A percentile compares a stretch with the other conserved stretches of the same genome.
Conservation (phyloP, 1,284 basidiomycete genomes). For the Sporisorium sorghi region DNA sequence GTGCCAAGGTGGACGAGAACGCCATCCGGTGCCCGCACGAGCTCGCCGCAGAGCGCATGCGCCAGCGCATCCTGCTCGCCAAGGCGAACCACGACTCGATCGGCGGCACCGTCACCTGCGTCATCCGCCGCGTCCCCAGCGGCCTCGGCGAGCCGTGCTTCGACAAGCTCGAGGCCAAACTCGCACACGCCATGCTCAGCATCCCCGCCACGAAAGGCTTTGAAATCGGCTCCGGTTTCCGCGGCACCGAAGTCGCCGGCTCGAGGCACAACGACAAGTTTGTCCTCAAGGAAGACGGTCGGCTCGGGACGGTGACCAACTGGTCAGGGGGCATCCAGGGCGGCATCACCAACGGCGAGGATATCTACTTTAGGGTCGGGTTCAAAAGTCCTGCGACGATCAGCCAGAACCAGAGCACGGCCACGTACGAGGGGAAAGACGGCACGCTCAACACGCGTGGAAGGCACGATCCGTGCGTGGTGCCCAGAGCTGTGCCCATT, state of each 20-base stretch:
- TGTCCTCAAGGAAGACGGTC: constrained; percentile 77
- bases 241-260: constrained; percentile 93
- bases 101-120: constrained; percentile 95
- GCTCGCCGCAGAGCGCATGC: constrained; percentile 89
- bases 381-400: constrained; percentile 99
- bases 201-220: constrained; percentile 99
- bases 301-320: constrained; percentile 87
- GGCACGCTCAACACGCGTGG: constrained; percentile 91
- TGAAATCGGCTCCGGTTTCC: constrained; percentile 97
- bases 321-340: constrained; percentile 98
- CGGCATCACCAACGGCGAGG: constrained; percentile 96
- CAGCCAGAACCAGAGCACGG: constrained; percentile 88
- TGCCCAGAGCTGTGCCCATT: constrained; percentile 93
- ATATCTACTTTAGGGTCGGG: constrained; percentile 95
- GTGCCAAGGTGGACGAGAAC: constrained; percentile 88
- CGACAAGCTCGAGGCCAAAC: constrained; percentile 96
- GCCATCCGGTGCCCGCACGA: constrained; percentile 89
- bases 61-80: constrained; percentile 90
- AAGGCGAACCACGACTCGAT: constrained; percentile 93
- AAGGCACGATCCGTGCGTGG: constrained; percentile 96
- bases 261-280: constrained; percentile 94
- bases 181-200: constrained; percentile 97
- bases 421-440: constrained; percentile 88
- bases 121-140: constrained; percentile 87
- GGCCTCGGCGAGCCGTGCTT: constrained; percentile 98